Evolutionary conservation across 1,139 yeast species (phyloP), one percentile per base, ranked within the genome.

Genomic region (Nematodospora anomalae): DNA sequence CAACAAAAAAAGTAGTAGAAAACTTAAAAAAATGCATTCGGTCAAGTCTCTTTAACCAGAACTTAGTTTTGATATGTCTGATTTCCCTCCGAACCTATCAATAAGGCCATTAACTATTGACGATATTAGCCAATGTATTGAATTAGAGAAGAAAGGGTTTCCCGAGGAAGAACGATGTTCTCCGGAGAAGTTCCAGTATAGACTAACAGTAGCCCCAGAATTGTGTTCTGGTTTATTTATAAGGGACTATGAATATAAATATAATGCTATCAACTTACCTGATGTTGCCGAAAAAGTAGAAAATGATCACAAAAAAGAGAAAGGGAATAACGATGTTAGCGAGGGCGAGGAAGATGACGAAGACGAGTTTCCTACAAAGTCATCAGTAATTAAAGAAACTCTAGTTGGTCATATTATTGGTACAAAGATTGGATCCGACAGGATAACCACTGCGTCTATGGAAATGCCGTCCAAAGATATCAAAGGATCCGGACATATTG

Each of bases 331-430:
- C 5, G 55, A 45, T 4, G 61, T 57, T 18, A 65, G 60, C 10
- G 61, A 52, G 8, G 55, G 46, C n/a, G 53, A 55, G 6, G 62
- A 56, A 8, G 58, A 46, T 8, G 66, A 64, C 15, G 53, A 60
- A 26, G 71, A 64, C 12, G 69, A 66, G 24, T 55, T 68, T 33
- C 83, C 83, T 7, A 50, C 57, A 28, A 69, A 61, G 47, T 69
- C 80, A 25, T 68, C 85, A 18, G 74, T 79, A 40, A 58, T 67
- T 23, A 66, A 64, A 39, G 97, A 90, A 61, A 75, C 73, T 11
- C 71, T 92, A 43, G 79, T 92, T 47, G 97, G 90, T 7, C 95
- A 87, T 53, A 75, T 92, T 31, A 64, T 90, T 49, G 94, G 89
- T 35, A 89, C 97, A 32, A 90, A 90, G 60, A 80, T 80, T 38